Percentiles rank a stretch among this genome's conserved stretches.
Evolutionary conservation across 495 filamentous ascomycete genomes (phyloP).

Genomic region (Penicillium diatomitis): DNA sequence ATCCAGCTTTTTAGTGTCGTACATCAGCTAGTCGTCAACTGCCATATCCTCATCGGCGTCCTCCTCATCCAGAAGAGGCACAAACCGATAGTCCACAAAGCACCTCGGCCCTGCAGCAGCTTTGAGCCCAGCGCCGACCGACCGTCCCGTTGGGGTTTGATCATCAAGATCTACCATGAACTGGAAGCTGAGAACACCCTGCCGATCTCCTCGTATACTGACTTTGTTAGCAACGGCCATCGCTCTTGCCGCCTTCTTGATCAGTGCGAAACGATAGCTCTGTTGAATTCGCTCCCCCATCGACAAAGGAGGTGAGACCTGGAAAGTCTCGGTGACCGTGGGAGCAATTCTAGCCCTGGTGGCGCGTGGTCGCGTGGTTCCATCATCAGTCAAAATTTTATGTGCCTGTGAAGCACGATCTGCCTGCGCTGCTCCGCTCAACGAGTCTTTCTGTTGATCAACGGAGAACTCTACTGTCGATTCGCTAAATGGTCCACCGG

Average conservation of each 20-base stretch:
- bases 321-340: constrained; percentile 42
- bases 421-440: constrained; percentile 4
- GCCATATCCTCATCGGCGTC: constrained; percentile 37
- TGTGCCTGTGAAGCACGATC: constrained; percentile 9
- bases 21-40: constrained; percentile 6
- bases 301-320: constrained; percentile 34
- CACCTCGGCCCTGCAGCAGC: constrained; percentile 32
- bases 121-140: constrained; percentile 15
- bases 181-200: constrained; percentile 87
- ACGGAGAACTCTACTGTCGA: constrained; percentile 77
- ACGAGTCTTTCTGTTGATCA: constrained; percentile 41
- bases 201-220: constrained; percentile 74
- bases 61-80: constrained; percentile 58
- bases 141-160: constrained; percentile 15
- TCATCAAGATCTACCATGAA: constrained; percentile 82
- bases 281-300: constrained; percentile 33
- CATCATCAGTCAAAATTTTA: constrained; percentile 28
- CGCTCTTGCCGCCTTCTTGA: constrained; percentile 73
- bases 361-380: constrained; percentile 28
- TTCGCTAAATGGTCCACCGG: constrained; percentile 66
- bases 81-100: constrained; percentile 74
- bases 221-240: constrained; percentile 91
- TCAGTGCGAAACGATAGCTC: constrained; percentile 70
- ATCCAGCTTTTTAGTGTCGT: no score
- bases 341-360: constrained; percentile 39